Percentiles rank a stretch among this genome's conserved stretches.
phyloP scores from a whole-genome alignment of 257 asterid genomes.

The Nicotiana sylvestris region DNA sequence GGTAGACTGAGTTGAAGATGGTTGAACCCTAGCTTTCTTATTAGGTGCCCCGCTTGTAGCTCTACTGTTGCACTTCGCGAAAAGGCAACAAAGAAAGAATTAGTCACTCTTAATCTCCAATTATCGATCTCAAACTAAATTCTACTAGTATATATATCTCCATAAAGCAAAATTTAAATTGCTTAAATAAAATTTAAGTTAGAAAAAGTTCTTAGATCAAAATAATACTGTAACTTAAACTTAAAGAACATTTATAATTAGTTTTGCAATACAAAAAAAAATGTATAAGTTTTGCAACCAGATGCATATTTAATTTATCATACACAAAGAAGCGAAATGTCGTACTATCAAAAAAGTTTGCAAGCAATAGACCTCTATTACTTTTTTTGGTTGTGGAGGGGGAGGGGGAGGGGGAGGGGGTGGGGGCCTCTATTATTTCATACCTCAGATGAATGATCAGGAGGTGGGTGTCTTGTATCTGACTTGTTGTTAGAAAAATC shows the following conservation, averaged over 20 bases:
- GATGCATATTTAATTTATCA: neutral
- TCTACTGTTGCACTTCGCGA: conserved; percentile 52
- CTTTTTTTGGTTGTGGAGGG: neutral
- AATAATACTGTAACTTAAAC: neutral
- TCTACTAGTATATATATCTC: neutral
- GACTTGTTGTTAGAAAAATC: conserved; percentile 44
- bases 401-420: too few species aligned
- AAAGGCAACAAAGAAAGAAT: neutral
- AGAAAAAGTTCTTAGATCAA: neutral
- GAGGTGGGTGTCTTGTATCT: conserved; percentile 32
- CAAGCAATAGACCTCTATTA: neutral
- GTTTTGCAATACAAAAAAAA: too few species aligned
- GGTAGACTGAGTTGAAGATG: conserved; percentile 53
- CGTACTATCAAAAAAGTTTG: neutral
- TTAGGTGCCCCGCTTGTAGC: conserved; percentile 46
- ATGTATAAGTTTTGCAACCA: neutral
- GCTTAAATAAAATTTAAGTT: neutral
- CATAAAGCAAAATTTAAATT: neutral
- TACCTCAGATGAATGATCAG: conserved; percentile 61
- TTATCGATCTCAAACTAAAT: neutral
- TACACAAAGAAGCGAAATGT: neutral
- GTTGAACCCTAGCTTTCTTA: conserved; percentile 70
- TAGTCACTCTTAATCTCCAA: neutral
- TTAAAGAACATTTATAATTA: neutral
- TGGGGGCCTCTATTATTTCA: neutral